Evolutionary conservation across 345 rosid species (phyloP), one percentile per base, ranked within the genome.

Genomic region (Excoecaria cochinchinensis): DNA sequence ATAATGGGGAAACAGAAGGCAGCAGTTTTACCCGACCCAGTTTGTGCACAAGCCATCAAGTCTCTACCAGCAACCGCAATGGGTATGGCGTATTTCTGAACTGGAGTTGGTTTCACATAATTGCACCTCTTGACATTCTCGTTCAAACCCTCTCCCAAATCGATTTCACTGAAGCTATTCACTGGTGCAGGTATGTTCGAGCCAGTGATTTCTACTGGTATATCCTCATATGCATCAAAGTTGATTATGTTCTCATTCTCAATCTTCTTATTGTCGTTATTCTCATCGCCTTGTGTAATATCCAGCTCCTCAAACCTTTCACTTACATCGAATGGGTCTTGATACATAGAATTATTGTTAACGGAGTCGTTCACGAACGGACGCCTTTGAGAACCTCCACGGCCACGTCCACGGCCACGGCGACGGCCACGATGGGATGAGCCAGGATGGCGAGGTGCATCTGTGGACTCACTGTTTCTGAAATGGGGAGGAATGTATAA

Each of bases 41-140:
- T 88, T 76, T 88, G 91, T 0, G 89, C 89, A 66, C 88, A 84
- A 39, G 89, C 91, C 91, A 88, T 88, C 77, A 88, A 80, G 75
- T 88, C 91, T 40, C 89, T 77, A 3, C 91, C 89, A 10, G 85
- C 86, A 31, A 88, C 51, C 2, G 78, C 82, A n/a, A 84, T 80
- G 36, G 91, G 91, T 9, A 88, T 86, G 17, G 91, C 91, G 25
- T 88, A 84, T 11, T 82, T 84, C 79, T 88, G 91, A 8, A 88
- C 62, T 11, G 89, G 91, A 67, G 87, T 88, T 4, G 89, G 91
- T 76, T 78, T 85, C 56, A 73, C 78, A 79, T 84, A 86, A 68
- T 77, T 81, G 66, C 89, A 87, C 74, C 86, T 73, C 60, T 40
- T 69, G n/a, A 87, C 78, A 69, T 87, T 89, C 31, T 59, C 67